phyloP scores from a whole-genome alignment of 2,329 filamentous ascomycete species.

The Clonostachys sp. region DNA sequence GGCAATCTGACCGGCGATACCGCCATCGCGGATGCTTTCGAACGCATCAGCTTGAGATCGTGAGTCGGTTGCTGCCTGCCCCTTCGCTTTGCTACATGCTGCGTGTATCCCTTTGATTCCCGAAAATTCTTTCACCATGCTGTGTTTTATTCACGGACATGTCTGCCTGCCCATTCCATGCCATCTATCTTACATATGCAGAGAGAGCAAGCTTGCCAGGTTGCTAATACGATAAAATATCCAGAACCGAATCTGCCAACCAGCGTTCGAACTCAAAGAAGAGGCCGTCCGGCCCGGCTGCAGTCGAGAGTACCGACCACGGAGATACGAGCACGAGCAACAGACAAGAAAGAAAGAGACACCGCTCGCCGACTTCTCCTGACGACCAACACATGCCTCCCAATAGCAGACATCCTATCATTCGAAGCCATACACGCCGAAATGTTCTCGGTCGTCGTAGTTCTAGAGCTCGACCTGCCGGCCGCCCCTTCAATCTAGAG shows the following conservation, averaged over 20 bases:
- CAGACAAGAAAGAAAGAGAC: background rate
- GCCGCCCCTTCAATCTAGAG: slow-evolving; percentile 19
- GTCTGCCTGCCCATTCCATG: background rate
- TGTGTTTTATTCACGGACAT: background rate
- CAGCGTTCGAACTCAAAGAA: background rate
- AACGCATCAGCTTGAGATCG: slow-evolving; percentile 7
- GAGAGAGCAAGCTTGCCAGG: background rate
- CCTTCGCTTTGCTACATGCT: background rate
- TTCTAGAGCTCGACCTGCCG: slow-evolving; percentile 1
- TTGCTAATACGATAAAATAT: background rate
- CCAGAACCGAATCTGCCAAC: background rate
- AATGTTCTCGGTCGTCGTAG: no score
- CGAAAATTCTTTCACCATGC: background rate
- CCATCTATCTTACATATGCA: background rate
- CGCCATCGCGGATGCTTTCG: slow-evolving; percentile 14
- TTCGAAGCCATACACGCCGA: no score
- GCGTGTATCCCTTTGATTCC: background rate
- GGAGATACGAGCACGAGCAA: background rate
- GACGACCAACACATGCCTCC: background rate
- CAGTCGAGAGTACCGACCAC: no score
- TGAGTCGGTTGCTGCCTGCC: background rate
- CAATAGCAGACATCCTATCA: no score
- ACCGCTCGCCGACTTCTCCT: background rate
- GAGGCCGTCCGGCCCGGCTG: background rate
- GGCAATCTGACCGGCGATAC: slow-evolving; percentile 11